phyloP scores from a whole-genome alignment of 768 basidiomycete genomes.

The Macrocybe gigantea region DNA sequence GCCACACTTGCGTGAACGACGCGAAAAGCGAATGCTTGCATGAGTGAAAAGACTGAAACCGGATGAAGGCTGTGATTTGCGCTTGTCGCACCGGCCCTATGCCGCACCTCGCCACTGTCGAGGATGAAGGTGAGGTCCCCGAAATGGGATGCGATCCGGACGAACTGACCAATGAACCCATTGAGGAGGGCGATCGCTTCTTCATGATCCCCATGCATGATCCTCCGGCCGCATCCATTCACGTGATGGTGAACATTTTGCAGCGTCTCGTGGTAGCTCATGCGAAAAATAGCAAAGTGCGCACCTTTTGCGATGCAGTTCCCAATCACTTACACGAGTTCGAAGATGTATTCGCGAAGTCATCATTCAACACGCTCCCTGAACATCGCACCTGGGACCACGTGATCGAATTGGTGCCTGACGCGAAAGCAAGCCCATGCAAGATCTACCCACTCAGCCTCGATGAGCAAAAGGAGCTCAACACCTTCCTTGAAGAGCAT shows the following conservation, averaged over 20 bases:
- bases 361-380: conserved; percentile 19
- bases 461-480: conserved; percentile 20
- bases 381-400: conserved; percentile 25
- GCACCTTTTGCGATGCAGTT: background rate
- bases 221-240: no score
- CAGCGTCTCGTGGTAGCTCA: background rate
- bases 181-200: no score
- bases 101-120: no score
- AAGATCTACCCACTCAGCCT: conserved; percentile 28
- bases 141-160: no score
- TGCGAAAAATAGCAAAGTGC: conserved; percentile 2
- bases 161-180: no score
- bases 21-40: no score
- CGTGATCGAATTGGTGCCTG: conserved; percentile 26
- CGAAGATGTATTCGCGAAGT: conserved; percentile 8
- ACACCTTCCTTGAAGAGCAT: conserved; percentile 21
- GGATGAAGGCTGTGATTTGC: no score
- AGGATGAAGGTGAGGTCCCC: no score
- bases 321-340: conserved; percentile 3
- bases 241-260: background rate
- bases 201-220: no score
- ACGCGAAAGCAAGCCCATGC: conserved; percentile 18
- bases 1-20: no score
- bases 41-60: no score
- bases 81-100: no score